Evolutionary conservation across 192 early-diverging fungal species (phyloP).

Genomic region (Globomyces pollinis-pini): DNA sequence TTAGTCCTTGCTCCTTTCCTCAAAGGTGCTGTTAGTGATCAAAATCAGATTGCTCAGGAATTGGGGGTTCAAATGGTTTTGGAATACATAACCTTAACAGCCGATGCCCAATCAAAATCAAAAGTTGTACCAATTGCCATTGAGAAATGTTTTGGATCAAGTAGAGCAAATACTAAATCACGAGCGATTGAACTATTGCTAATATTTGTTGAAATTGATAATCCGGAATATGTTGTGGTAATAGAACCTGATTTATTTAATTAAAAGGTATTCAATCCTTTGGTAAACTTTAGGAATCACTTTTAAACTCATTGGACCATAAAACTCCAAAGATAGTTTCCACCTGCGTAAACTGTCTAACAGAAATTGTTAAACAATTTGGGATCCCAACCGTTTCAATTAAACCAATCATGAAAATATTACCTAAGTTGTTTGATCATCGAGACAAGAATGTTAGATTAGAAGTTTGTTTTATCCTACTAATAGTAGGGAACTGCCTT

Average conservation of each 20-base stretch:
- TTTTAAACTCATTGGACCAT: conserved; percentile 66
- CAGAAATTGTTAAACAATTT: conserved; percentile 44
- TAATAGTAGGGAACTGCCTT: conserved; percentile 46
- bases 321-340: conserved; percentile 91
- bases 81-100: conserved; percentile 73
- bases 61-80: conserved; percentile 67
- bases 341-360: conserved; percentile 53
- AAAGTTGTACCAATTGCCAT: conserved; percentile 58
- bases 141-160: conserved; percentile 80
- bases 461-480: conserved; percentile 61
- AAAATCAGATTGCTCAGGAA: conserved; percentile 88
- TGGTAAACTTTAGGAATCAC: conserved; percentile 52
- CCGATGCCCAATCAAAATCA: conserved; percentile 39
- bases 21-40: conserved; percentile 75
- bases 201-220: conserved; percentile 82
- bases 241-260: conserved; percentile 25
- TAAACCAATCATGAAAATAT: conserved; percentile 78
- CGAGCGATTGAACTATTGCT: conserved; percentile 74
- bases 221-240: conserved; percentile 73
- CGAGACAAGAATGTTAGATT: conserved; percentile 85
- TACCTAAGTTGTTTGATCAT: conserved; percentile 89
- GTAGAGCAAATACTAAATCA: conserved; percentile 70
- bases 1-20: conserved; percentile 40
- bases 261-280: neutral
- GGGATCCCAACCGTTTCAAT: conserved; percentile 38